phyloP scores from a whole-genome alignment of 306 rosid species.

The Lathyrus sativus region DNA sequence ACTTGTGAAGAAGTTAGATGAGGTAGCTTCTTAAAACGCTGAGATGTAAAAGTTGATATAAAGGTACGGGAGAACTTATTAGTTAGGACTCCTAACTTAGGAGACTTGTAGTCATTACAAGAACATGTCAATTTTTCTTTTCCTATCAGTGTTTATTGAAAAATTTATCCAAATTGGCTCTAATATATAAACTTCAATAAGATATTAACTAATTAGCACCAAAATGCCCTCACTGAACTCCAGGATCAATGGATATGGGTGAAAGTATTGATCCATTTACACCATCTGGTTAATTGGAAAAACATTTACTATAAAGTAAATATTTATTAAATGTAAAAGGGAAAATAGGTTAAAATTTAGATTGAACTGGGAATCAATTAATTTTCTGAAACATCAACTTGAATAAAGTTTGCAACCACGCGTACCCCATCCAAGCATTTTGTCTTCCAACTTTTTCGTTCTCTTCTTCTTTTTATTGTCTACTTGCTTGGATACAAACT shows the following conservation, averaged over 20 bases:
- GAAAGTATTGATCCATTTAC: constrained; percentile 13
- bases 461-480: constrained; percentile 87
- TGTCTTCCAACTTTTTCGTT: constrained; percentile 86
- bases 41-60: constrained; percentile 13
- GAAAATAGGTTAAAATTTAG: constrained; percentile 19
- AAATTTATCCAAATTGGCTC: constrained; percentile 5
- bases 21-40: neutral
- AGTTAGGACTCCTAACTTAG: neutral
- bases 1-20: neutral
- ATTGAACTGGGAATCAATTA: constrained; percentile 34
- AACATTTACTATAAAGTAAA: constrained; percentile 23
- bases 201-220: constrained; percentile 13
- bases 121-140: neutral
- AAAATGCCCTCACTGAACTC: constrained; percentile 19
- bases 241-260: constrained; percentile 9
- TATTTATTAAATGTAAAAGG: neutral
- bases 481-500: constrained; percentile 77
- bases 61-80: neutral
- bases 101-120: neutral
- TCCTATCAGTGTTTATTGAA: constrained; percentile 9
- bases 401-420: constrained; percentile 17
- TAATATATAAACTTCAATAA: neutral
- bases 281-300: constrained; percentile 16
- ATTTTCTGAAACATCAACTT: constrained; percentile 34
- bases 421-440: constrained; percentile 99